Base-by-base conservation (phyloP, 75 land plant genomes). In the Pinus tabuliformis region DNA sequence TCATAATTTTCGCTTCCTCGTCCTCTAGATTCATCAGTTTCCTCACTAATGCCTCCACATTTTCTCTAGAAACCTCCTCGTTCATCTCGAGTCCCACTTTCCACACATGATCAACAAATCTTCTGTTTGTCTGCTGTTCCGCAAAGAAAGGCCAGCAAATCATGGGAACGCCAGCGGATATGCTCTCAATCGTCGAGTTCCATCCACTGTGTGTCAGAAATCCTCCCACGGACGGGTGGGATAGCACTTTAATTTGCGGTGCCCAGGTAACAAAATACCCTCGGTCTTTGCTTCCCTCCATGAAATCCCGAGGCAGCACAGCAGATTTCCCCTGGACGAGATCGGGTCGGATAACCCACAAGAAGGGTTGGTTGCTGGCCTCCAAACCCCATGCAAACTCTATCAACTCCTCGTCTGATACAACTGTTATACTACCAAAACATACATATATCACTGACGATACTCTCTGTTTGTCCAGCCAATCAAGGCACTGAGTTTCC, bases 361-460 rank as follows among this genome's bases (percentile, higher is more conserved):
- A 59, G 58, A 80, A 79, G 24, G 78, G 74, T 49, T 49, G 52
- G 3, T 63, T 59, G 75, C 78, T 83, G 3, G 58, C 59, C 4
- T 81, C 81, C 58, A 83, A 59, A 5, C 85, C 85, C 70, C 74
- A 76, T 39, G 81, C 81, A 30, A 80, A 68, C 76, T 83, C 85
- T 36, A 54, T 18, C 17, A 83, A 8, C 14, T 83, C 30, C 17
- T 80, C 56, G 16, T 22, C 7, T 3, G 64, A 24, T 14, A 83
- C 16, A 20, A 33, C 57, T 8, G 73, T 71, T 58, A 83, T 70
- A 77, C 84, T 83, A 18, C 84, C 85, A 49, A 76, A 80, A 17
- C 57, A 64, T 4, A 77, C 71, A 52, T 74, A 80, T 1, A 80
- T 2, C 30, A 80, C 77, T 0, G 77, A 56, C 39, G 56, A 56